These are phyloP conservation scores for Penicillium crustosum DNA, from an alignment of 2,329 filamentous ascomycete species.

Conservation along the genomic window DNA sequence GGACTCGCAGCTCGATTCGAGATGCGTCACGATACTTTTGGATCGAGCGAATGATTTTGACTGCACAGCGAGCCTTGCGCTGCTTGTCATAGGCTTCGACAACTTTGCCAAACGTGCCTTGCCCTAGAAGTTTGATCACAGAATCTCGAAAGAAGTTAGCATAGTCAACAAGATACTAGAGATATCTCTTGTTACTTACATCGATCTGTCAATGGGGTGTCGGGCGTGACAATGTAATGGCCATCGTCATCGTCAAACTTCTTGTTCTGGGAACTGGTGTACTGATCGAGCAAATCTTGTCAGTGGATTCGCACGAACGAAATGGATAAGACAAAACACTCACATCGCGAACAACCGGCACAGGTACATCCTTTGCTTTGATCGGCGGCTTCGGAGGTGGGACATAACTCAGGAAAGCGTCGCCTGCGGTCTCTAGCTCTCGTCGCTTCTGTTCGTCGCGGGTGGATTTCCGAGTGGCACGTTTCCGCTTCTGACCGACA, in stretches of 20 bases:
- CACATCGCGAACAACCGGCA: slow-evolving; percentile 61
- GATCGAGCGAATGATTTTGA: slow-evolving; percentile 97
- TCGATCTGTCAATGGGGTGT: slow-evolving; percentile 80
- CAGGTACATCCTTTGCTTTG: slow-evolving; percentile 78
- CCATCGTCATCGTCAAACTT: slow-evolving; percentile 96
- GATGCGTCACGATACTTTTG: slow-evolving; percentile 98
- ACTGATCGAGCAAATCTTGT: slow-evolving; percentile 35
- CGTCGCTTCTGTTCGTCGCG: slow-evolving; percentile 79
- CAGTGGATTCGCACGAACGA: slow-evolving; percentile 12
- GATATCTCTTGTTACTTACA: slow-evolving; percentile 61
- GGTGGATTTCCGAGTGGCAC: slow-evolving; percentile 73
- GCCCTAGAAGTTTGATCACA: slow-evolving; percentile 84
- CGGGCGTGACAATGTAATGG: slow-evolving; percentile 90
- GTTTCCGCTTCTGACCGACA: slow-evolving; percentile 86
- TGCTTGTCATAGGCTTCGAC: slow-evolving; percentile 84
- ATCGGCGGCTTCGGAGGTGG: slow-evolving; percentile 85
- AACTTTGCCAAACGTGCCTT: slow-evolving; percentile 98
- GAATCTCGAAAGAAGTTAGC: slow-evolving; percentile 60
- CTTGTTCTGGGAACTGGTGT: slow-evolving; percentile 52
- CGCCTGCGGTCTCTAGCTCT: slow-evolving; percentile 68
- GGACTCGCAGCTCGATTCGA: slow-evolving; percentile 86
- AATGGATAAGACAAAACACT: slow-evolving; percentile 28
- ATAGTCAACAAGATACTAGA: not conserved
- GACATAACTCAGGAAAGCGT: slow-evolving; percentile 75
- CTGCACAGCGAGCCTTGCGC: slow-evolving; percentile 78